These are phyloP conservation scores for Globisporangium cederbergense DNA, from an alignment of 352 stramenopile species.

Conservation along the genomic window DNA sequence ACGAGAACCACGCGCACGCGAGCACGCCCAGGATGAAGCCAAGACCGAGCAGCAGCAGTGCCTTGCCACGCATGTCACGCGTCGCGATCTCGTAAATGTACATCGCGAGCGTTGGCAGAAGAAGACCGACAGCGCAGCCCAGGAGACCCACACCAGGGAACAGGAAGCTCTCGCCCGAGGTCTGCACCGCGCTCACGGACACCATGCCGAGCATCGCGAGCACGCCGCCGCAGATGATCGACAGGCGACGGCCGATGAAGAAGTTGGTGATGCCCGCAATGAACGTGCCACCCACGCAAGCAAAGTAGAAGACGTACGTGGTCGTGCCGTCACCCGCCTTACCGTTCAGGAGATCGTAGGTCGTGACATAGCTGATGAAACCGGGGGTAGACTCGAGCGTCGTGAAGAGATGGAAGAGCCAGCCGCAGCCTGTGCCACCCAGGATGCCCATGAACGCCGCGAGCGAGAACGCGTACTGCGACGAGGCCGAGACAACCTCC, in stretches of 20 bases:
- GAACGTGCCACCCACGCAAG: conserved; percentile 45
- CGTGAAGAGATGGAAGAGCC: conserved; percentile 79
- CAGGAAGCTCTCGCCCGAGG: conserved; percentile 47
- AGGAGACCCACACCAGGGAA: conserved; percentile 64
- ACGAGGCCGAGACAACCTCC: conserved; percentile 79
- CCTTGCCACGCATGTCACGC: conserved; percentile 79
- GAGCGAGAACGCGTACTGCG: conserved; percentile 83
- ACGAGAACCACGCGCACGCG: conserved; percentile 63
- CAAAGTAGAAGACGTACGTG: conserved; percentile 71
- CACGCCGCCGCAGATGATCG: conserved; percentile 68
- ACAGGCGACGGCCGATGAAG: conserved; percentile 72
- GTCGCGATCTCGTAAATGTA: conserved; percentile 89
- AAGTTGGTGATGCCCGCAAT: conserved; percentile 56
- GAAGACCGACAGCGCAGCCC: conserved; percentile 48
- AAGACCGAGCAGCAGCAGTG: conserved; percentile 65
- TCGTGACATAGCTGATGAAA: conserved; percentile 76
- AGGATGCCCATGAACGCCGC: conserved; percentile 74
- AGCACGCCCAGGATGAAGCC: conserved; percentile 68
- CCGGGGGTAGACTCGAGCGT: conserved; percentile 67
- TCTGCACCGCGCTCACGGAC: conserved; percentile 55
- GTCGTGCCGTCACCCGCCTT: conserved; percentile 56
- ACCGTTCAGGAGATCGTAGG: conserved; percentile 64
- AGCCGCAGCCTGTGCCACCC: conserved; percentile 65
- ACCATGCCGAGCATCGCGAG: conserved; percentile 71
- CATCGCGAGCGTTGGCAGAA: conserved; percentile 69